phyloP scores from a whole-genome alignment of 2,329 filamentous ascomycete genomes.

The Cladosporium phlei region DNA sequence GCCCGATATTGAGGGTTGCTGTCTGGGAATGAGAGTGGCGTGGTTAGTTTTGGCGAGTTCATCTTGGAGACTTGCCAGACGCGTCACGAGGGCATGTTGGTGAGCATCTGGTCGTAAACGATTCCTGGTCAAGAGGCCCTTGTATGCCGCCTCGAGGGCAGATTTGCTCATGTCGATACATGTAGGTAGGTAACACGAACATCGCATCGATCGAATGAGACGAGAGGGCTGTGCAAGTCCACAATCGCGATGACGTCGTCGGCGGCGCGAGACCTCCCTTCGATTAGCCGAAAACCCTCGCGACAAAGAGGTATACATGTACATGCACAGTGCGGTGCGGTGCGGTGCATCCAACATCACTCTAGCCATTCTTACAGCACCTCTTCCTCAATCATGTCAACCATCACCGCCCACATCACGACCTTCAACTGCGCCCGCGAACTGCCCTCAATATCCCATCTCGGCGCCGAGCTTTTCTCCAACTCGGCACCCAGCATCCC shows the following conservation, averaged over 20 bases:
- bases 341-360: no score
- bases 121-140: conserved; percentile 17
- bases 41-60: conserved; percentile 12
- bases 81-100: conserved; percentile 21
- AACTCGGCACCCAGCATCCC: conserved; percentile 46
- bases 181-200: no score
- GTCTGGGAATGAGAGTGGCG: neutral
- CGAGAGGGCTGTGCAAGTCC: no score
- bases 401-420: conserved; percentile 68
- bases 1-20: conserved; percentile 53
- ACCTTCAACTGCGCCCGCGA: conserved; percentile 86
- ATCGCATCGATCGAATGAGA: no score
- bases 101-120: conserved; percentile 19
- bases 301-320: no score
- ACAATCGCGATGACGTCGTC: no score
- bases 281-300: no score
- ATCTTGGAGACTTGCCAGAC: conserved; percentile 21
- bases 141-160: no score
- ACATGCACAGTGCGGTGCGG: no score
- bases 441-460: conserved; percentile 62
- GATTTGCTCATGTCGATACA: no score
- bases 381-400: conserved; percentile 23
- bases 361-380: no score
- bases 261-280: no score
- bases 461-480: conserved; percentile 58